Conservation (phyloP, 805 yeast genomes). For the Tetrapisispora nanseiensis region DNA sequence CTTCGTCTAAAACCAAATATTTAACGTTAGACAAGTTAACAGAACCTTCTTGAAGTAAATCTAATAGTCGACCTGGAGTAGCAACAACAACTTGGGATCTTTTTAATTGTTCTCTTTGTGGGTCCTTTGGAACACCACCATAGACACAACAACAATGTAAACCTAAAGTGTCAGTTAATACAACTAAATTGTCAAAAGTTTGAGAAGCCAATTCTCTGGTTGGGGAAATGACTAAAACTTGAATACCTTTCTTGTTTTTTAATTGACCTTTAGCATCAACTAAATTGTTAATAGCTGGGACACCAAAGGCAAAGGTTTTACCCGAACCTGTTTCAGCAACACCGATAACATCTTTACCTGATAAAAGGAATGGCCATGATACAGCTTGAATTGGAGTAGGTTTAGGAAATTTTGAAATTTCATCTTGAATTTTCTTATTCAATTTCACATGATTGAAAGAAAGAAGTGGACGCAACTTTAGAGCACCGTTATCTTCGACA, state of each 20-base stretch:
- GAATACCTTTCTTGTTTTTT: slow-evolving; percentile 38
- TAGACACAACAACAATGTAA: slow-evolving; percentile 76
- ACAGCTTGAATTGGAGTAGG: slow-evolving; percentile 96
- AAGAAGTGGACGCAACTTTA: slow-evolving; percentile 57
- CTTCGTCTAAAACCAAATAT: slow-evolving; percentile 89
- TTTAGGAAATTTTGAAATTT: slow-evolving; percentile 62
- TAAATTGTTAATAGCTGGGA: slow-evolving; percentile 83
- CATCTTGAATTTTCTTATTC: slow-evolving; percentile 46
- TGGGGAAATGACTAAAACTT: slow-evolving; percentile 84
- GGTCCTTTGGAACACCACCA: slow-evolving; percentile 96
- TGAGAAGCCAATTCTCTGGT: slow-evolving; percentile 97
- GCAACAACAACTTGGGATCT: slow-evolving; percentile 79
- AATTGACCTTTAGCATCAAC: slow-evolving; percentile 18
- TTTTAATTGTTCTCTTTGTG: slow-evolving; percentile 63
- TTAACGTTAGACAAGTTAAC: slow-evolving; percentile 57
- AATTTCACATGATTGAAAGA: slow-evolving; percentile 54
- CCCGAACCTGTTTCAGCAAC: slow-evolving; percentile 99
- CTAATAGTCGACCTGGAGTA: slow-evolving; percentile 95
- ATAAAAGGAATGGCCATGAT: slow-evolving; percentile 83
- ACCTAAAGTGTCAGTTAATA: slow-evolving; percentile 49
- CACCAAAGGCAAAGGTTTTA: slow-evolving; percentile 94
- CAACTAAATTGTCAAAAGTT: slow-evolving; percentile 70
- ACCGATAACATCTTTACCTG: slow-evolving; percentile 81
- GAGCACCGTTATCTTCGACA: slow-evolving; percentile 54
- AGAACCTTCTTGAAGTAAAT: slow-evolving; percentile 80